Conservation (phyloP, 1,284 basidiomycete species). For the Moesziomyces globuligerus region DNA sequence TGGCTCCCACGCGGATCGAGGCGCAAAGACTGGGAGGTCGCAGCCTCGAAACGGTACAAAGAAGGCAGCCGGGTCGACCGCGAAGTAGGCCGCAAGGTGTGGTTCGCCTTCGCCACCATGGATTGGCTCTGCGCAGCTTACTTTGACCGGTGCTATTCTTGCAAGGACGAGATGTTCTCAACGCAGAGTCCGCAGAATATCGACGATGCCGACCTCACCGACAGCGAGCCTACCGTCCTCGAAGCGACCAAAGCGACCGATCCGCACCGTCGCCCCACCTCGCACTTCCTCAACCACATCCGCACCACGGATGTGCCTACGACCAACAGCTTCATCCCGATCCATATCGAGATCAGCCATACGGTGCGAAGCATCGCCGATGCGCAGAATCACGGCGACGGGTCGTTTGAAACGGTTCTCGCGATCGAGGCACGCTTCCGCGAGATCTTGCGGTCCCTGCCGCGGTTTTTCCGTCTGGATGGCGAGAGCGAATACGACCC, state of each 20-base stretch:
- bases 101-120: constrained; percentile 45
- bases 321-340: constrained; percentile 52
- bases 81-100: constrained; percentile 44
- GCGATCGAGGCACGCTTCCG: constrained; percentile 52
- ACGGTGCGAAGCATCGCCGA: constrained; percentile 45
- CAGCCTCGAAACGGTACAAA: constrained; percentile 32
- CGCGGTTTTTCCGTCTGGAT: constrained; percentile 52
- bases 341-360: constrained; percentile 50
- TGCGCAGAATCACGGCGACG: constrained; percentile 33
- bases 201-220: constrained; percentile 50
- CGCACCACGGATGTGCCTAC: constrained; percentile 29
- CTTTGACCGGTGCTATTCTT: constrained; percentile 42
- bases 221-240: constrained; percentile 9
- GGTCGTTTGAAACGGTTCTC: constrained; percentile 48
- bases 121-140: constrained; percentile 41
- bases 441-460: constrained; percentile 39
- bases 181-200: constrained; percentile 55
- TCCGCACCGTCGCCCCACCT: constrained; percentile 12
- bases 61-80: constrained; percentile 36
- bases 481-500: constrained; percentile 55
- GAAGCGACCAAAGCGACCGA: constrained; percentile 8
- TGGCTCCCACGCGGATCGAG: constrained; percentile 28
- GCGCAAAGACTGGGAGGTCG: constrained; percentile 19
- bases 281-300: constrained; percentile 27
- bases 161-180: constrained; percentile 48